Base-by-base conservation (phyloP, 805 yeast species). In the Candida quercuum region DNA sequence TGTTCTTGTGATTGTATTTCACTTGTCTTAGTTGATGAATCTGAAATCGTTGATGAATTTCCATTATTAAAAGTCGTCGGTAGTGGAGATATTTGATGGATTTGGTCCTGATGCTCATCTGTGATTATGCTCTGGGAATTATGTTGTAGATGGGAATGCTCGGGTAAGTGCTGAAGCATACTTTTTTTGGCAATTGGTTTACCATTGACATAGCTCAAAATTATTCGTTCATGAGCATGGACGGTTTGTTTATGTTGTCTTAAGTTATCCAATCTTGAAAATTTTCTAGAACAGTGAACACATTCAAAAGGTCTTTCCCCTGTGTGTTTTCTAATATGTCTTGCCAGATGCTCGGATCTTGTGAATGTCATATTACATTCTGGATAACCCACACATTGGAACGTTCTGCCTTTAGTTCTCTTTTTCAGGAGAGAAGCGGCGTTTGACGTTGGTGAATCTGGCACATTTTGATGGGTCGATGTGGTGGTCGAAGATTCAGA, bases 301-400 rank as follows among this genome's bases (percentile, higher is more conserved):
- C 97, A 88, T 37, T 84, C 78, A 58, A 87, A 88, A 3, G 97
- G 97, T 40, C 95, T 69, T 59, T 88, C 97, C 30, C 96, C 97
- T 1, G 96, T 89, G 58, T 88, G 97, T 52, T 88, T 89, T 41
- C 96, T 67, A 37, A 89, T 82, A 63, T 88, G 97, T 41, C 97
- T 70, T 1, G 96, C 95, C 48, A 88, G 70, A 61, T 89, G 97
- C 57, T 89, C 97, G 8, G 93, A 81, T 35, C 97, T 69, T 3
- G 95, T 85, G 60, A 88, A 88, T 6, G 89, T 74, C 95, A 89
- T 88, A 39, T 66, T 68, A 61, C 97, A 88, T 47, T 82, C 88
- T 16, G 86, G 86, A 56, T 74, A 89, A 3, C 95, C 96, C 1
- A 82, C 66, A 60, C 97, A 88, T 54, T 79, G 88, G 61, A 88